phyloP scores from a whole-genome alignment of 164 flowering plant species.

The Annona cherimola region DNA sequence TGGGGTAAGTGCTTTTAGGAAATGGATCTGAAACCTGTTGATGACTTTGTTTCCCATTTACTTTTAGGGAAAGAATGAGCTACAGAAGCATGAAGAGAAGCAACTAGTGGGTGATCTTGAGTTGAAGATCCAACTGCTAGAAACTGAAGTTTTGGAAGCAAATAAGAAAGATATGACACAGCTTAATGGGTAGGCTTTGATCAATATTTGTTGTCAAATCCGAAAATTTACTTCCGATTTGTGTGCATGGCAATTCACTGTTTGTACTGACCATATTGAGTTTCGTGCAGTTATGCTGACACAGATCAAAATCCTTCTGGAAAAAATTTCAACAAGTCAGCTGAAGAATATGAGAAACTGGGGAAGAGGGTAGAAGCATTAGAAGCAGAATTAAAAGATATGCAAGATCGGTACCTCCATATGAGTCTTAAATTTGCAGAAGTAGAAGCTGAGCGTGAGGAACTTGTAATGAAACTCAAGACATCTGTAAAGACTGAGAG shows the following conservation, averaged over 20 bases:
- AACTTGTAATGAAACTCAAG: constrained; percentile 81
- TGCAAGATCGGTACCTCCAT: constrained; percentile 71
- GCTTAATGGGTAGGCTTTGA: constrained; percentile 39
- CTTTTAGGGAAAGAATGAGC: constrained; percentile 26
- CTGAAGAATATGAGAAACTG: constrained; percentile 24
- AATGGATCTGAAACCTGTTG: background rate
- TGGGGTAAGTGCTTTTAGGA: no score
- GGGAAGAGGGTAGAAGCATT: constrained; percentile 41
- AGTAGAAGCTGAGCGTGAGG: constrained; percentile 79
- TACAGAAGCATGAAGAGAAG: constrained; percentile 17
- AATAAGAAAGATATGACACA: constrained; percentile 42
- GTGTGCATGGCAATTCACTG: background rate
- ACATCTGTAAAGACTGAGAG: constrained; percentile 32
- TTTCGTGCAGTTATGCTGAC: constrained; percentile 31
- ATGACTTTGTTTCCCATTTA: background rate
- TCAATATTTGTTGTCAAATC: background rate
- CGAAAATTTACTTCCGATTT: background rate
- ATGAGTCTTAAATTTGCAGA: constrained; percentile 93
- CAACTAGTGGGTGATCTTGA: constrained; percentile 21
- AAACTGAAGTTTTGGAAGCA: constrained; percentile 58
- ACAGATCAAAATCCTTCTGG: constrained; percentile 23
- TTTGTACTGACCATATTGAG: background rate
- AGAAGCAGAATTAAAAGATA: constrained; percentile 66
- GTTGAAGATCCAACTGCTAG: constrained; percentile 45
- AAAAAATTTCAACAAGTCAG: constrained; percentile 21